Base-by-base conservation (phyloP, 257 asterid genomes). In the Solanum raphanifolium region DNA sequence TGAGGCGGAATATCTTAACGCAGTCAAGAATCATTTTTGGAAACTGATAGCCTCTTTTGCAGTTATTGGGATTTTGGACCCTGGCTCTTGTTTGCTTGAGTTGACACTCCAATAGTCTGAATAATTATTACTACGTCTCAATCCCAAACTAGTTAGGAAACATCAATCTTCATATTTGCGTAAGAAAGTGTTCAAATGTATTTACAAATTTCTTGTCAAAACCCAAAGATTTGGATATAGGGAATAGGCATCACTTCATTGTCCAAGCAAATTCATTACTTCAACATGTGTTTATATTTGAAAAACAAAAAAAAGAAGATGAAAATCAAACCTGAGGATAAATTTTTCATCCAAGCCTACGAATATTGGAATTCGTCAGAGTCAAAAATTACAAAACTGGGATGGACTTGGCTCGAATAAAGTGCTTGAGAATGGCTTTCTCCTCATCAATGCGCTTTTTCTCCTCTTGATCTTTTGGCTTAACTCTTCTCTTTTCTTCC, bases 371-470 rank as follows among this genome's bases (percentile, higher is more conserved):
- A 34, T 79, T 41, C 38, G 1, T 81, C 85, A 48, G 20, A 46
- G 43, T 29, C 7, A 5, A n/a, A 29, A 82, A 82, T 88, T 89
- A 94, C 89, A 94, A 83, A 82, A 48, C 90, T 13, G 97, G 98
- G 86, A 93, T 52, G 82, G 94, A 89, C 86, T 94, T 95, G 87
- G 97, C 90, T 71, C 95, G 92, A 89, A 96, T 94, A 13, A 94
- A 94, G 92, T 94, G 96, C 87, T 96, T 96, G 20, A 96, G 95
- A 91, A 93, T 66, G 81, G 95, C 95, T 88, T 95, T 96, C 92
- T 96, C 99, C 91, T 94, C 99, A n/a, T 96, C 98, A 31, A 93
- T 93, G 69, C 91, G 95, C 43, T 88, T 95, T 88, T 86, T 95
- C 95, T 96, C 99, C 86, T 91, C 95, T 0, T 92, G 89, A 36